Percentiles rank a stretch among this genome's conserved stretches.
phyloP scores from a whole-genome alignment of 768 basidiomycete genomes.

The Phaffia tasmanica region DNA sequence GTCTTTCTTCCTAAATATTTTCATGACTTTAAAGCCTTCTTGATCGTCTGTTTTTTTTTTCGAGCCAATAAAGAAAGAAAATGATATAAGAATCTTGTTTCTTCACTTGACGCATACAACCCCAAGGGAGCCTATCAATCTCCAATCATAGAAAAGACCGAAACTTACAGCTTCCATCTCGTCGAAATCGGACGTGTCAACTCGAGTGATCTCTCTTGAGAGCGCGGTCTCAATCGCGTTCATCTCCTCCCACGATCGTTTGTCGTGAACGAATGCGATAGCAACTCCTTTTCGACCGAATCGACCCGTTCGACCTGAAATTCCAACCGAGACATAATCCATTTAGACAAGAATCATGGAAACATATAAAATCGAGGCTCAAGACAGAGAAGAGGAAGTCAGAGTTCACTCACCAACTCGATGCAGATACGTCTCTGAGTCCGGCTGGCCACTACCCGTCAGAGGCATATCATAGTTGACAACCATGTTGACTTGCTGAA shows the following conservation, averaged over 20 bases:
- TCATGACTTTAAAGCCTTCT: constrained; percentile 23
- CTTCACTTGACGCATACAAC: neutral
- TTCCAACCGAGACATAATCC: too few relatives aligned
- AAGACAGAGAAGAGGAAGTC: neutral
- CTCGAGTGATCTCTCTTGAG: constrained; percentile 65
- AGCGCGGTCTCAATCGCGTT: constrained; percentile 71
- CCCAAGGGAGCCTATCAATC: too few relatives aligned
- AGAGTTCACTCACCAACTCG: constrained; percentile 62
- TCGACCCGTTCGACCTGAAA: constrained; percentile 82
- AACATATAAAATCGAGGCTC: neutral
- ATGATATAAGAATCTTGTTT: neutral
- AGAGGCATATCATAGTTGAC: constrained; percentile 95
- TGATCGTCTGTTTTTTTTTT: constrained; percentile 20
- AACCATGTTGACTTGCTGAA: constrained; percentile 99
- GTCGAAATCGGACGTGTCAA: constrained; percentile 82
- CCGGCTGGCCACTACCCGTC: constrained; percentile 51
- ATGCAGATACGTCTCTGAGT: constrained; percentile 95
- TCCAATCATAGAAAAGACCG: neutral
- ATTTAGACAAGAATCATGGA: neutral
- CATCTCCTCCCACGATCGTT: constrained; percentile 78
- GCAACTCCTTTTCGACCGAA: constrained; percentile 96
- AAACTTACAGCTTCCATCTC: constrained; percentile 76
- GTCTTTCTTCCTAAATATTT: neutral
- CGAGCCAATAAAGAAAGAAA: neutral
- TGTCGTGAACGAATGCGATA: constrained; percentile 93